Conservation (phyloP, 495 filamentous ascomycete species). For the Bathelium albidoporum region DNA sequence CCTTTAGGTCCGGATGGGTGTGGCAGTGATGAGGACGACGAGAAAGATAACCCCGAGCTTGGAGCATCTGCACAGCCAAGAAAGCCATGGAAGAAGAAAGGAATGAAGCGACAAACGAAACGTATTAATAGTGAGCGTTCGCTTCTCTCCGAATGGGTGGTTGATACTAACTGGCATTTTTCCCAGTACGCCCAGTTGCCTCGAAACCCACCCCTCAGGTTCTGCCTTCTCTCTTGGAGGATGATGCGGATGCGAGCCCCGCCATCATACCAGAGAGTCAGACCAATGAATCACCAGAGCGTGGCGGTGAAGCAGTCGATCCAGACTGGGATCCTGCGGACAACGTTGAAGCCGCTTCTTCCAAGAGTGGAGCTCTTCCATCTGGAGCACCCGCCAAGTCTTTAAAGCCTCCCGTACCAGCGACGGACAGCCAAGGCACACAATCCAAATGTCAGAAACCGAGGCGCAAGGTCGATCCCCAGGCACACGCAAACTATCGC, state of each 20-base stretch:
- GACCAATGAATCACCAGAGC: not conserved
- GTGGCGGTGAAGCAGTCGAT: not conserved
- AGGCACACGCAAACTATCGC: conserved; percentile 75
- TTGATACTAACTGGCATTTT: conserved; percentile 9
- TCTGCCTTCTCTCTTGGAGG: not conserved
- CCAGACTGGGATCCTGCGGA: not conserved
- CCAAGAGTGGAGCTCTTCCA: not conserved
- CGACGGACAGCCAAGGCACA: conserved; percentile 23
- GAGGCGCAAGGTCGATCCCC: conserved; percentile 56
- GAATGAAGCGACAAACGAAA: conserved; percentile 78
- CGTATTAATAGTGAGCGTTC: conserved; percentile 55
- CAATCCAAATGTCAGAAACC: conserved; percentile 34
- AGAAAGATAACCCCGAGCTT: conserved; percentile 22
- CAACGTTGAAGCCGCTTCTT: conserved; percentile 12
- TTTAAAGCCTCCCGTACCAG: not conserved
- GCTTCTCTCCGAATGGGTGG: conserved; percentile 8
- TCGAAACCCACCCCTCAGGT: not conserved
- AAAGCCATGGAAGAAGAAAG: conserved; percentile 79
- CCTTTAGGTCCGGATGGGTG: conserved; percentile 55
- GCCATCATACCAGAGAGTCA: conserved; percentile 23
- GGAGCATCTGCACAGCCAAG: conserved; percentile 38
- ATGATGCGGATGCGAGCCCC: conserved; percentile 25
- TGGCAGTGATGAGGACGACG: conserved; percentile 40
- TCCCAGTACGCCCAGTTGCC: conserved; percentile 2
- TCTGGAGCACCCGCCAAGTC: not conserved